Base-by-base conservation (phyloP, 192 early-diverging fungal genomes). In the Martensiomyces pterosporus region DNA sequence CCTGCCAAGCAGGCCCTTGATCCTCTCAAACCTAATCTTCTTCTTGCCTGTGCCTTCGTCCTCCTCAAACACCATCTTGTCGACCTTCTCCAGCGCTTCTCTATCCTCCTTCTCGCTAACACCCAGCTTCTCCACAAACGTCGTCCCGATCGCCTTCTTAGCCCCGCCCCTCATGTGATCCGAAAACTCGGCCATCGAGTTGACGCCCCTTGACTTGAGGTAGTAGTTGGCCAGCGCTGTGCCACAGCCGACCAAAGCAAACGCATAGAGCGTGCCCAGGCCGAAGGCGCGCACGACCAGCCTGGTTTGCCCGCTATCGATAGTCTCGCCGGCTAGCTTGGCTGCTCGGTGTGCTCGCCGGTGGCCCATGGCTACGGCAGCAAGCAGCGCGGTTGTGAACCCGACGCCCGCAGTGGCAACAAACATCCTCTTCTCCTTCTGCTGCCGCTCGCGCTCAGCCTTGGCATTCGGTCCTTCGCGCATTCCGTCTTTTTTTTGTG, bases 261-360 rank as follows among this genome's bases (percentile, higher is more conserved):
- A 17, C 1, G 69, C 69, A 22, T 73, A 73, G 2, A 73, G 53
- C 12, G 69, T 73, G 13, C 69, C 69, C 4, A 73, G 17, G 0
- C 61, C 69, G 37, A 73, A 61, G 5, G 69, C 69, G 9, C 51
- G 39, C 9, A 60, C 35, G 9, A 58, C 62, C 57, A 56, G 61
- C 42, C 43, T 47, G 13, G 55, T 53, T 19, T 64, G 52, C 43
- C 37, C 47, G 23, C 23, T 41, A 4, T 59, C 19, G 24, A 64
- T 71, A 16, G 27, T 26, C 24, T 53, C 57, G 33, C 61, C 57
- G 2, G 57, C 53, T 1, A 38, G 22, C 0, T 42, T 13, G 2
- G 69, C 69, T 16, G 41, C 22, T 14, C 41, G 32, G 42, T 53
- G 49, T 15, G 69, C 69, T 1, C 69, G 52, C 24, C 69, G 62